Percentiles rank a stretch among this genome's conserved stretches.
phyloP scores from a whole-genome alignment of 305 asterid genomes.

The Andrographis paniculata region DNA sequence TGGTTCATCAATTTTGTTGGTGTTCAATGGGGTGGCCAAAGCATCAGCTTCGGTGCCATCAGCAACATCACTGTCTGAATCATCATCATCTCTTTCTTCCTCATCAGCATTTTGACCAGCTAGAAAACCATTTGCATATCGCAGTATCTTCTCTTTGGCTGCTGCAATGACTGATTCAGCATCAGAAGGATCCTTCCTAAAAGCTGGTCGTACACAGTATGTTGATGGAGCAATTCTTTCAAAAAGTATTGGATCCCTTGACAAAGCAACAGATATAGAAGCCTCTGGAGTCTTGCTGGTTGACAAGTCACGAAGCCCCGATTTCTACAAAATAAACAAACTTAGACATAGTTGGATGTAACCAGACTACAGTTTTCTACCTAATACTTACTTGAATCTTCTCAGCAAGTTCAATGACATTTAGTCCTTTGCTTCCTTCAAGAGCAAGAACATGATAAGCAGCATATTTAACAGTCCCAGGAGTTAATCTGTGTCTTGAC shows the following conservation, averaged over 20 bases:
- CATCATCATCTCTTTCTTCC: slow-evolving; percentile 94
- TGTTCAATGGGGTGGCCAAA: slow-evolving; percentile 48
- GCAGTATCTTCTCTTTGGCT: slow-evolving; percentile 87
- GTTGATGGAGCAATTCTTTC: slow-evolving; percentile 99
- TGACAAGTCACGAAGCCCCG: slow-evolving; percentile 94
- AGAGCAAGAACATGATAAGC: slow-evolving; percentile 98
- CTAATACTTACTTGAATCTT: slow-evolving; percentile 85
- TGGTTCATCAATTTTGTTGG: slow-evolving; percentile 34
- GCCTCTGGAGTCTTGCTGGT: slow-evolving; percentile 99
- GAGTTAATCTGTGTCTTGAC: slow-evolving; percentile 92
- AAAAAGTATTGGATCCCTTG: slow-evolving; percentile 92
- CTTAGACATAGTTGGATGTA: slow-evolving; percentile 15
- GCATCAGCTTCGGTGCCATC: slow-evolving; percentile 86
- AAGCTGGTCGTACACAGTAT: slow-evolving; percentile 83
- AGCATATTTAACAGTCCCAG: slow-evolving; percentile 98
- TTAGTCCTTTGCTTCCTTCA: slow-evolving; percentile 91
- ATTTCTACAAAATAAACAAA: slow-evolving; percentile 44
- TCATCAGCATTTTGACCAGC: slow-evolving; percentile 81
- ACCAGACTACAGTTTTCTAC: slow-evolving; percentile 8
- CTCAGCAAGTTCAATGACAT: slow-evolving; percentile 91
- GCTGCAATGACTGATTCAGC: slow-evolving; percentile 75
- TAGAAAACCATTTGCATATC: slow-evolving; percentile 72
- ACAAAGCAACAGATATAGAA: slow-evolving; percentile 96
- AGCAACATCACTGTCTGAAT: slow-evolving; percentile 82
- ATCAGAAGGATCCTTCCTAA: slow-evolving; percentile 91